Evolutionary conservation across 2,329 filamentous ascomycete species (phyloP).

Genomic region (Aureobasidium sp.): DNA sequence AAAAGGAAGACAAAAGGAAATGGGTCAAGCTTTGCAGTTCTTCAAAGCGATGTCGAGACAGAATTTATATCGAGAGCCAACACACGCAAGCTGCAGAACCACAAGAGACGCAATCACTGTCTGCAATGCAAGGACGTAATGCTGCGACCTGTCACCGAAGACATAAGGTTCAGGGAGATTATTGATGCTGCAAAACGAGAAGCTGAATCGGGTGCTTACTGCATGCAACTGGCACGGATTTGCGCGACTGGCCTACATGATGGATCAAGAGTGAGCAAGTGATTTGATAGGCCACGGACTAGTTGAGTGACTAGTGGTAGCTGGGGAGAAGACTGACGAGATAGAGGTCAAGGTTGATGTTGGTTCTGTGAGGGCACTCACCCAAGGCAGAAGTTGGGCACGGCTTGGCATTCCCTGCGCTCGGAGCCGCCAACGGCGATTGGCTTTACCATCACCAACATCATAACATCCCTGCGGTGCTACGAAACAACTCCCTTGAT

Average conservation of each 20-base stretch:
- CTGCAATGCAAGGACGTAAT: constrained; percentile 1
- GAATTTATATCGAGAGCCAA: neutral
- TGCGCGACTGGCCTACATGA: neutral
- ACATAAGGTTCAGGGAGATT: neutral
- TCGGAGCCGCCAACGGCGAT: constrained; percentile 2
- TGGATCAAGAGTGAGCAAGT: constrained; percentile 4
- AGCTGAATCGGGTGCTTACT: neutral
- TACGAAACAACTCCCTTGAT: neutral
- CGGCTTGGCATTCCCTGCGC: neutral
- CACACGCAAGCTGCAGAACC: neutral
- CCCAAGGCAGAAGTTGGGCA: neutral
- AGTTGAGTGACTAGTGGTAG: neutral
- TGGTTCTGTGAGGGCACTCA: neutral
- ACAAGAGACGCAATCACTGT: neutral
- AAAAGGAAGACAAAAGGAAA: neutral
- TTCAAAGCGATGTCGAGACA: neutral
- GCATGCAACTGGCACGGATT: neutral
- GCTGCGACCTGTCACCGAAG: neutral
- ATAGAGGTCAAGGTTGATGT: neutral
- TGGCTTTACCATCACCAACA: neutral
- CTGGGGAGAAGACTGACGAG: constrained; percentile 1
- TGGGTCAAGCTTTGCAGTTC: neutral
- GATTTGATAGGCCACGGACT: neutral
- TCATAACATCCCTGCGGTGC: neutral
- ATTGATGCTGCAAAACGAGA: neutral